phyloP scores from a whole-genome alignment of 306 rosid genomes.

The Cicer judaicum region DNA sequence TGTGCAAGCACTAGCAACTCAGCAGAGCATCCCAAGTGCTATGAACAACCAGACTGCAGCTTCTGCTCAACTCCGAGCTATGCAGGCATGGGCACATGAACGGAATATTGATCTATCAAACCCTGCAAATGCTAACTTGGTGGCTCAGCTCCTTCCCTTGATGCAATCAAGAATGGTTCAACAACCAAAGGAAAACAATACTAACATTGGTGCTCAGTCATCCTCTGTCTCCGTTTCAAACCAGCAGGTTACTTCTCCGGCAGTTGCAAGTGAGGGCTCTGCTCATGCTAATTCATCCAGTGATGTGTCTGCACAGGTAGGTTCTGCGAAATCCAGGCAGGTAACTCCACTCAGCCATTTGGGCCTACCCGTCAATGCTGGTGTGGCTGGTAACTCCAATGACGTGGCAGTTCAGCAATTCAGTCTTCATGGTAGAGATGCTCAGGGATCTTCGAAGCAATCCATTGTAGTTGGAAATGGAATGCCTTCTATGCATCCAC shows the following conservation, averaged over 20 bases:
- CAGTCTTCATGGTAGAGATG: slow-evolving; percentile 76
- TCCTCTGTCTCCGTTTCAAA: slow-evolving; percentile 68
- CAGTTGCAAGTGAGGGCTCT: slow-evolving; percentile 71
- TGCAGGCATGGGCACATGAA: slow-evolving; percentile 88
- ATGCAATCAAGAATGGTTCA: slow-evolving; percentile 76
- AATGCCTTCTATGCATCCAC: slow-evolving; percentile 68
- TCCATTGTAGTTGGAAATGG: slow-evolving; percentile 65
- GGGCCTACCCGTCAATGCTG: slow-evolving; percentile 58
- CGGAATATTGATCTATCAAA: slow-evolving; percentile 78
- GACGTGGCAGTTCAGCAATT: slow-evolving; percentile 64
- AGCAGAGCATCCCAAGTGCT: slow-evolving; percentile 65
- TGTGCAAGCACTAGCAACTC: slow-evolving; percentile 61
- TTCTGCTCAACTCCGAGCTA: slow-evolving; percentile 74
- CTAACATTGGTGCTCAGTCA: slow-evolving; percentile 66
- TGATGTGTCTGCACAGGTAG: slow-evolving; percentile 72
- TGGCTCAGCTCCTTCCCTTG: slow-evolving; percentile 76
- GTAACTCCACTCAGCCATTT: slow-evolving; percentile 65
- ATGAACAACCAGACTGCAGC: slow-evolving; percentile 69
- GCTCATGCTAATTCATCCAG: slow-evolving; percentile 76
- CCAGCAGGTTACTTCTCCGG: slow-evolving; percentile 77
- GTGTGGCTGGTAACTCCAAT: slow-evolving; percentile 57
- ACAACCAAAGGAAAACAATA: slow-evolving; percentile 70
- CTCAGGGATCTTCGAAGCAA: slow-evolving; percentile 69
- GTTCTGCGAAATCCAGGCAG: slow-evolving; percentile 76
- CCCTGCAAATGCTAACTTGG: slow-evolving; percentile 73